A percentile compares a stretch with the other conserved stretches of the same genome.
Conservation (phyloP, 768 basidiomycete genomes). For the Wakefieldia striispora region DNA sequence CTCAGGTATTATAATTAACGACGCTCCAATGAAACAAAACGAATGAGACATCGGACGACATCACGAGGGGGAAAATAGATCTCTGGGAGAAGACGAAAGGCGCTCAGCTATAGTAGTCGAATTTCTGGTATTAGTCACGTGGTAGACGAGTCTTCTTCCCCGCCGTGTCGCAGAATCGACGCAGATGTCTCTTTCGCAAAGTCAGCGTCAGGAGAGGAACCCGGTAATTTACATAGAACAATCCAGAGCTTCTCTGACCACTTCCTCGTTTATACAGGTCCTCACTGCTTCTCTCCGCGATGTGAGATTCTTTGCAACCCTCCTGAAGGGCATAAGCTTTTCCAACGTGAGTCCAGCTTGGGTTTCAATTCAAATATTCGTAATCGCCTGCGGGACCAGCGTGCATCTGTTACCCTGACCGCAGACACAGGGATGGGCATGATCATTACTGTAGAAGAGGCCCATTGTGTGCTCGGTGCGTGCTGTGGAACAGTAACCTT, state of each 20-base stretch:
- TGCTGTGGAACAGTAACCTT: slow-evolving; percentile 7
- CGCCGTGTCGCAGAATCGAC: no score
- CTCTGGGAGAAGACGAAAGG: no score
- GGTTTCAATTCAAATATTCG: slow-evolving; percentile 8
- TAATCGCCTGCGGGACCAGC: slow-evolving; percentile 38
- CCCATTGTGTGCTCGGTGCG: slow-evolving; percentile 74
- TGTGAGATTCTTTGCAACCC: slow-evolving; percentile 73
- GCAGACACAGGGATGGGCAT: slow-evolving; percentile 68
- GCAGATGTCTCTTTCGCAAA: slow-evolving; percentile 14
- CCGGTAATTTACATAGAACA: slow-evolving; percentile 16
- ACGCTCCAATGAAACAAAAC: no score
- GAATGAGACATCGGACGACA: no score
- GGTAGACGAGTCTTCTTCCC: no score
- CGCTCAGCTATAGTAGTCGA: no score
- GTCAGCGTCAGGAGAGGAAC: slow-evolving; percentile 19
- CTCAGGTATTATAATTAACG: no score
- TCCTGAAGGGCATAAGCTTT: slow-evolving; percentile 83
- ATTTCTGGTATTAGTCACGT: no score
- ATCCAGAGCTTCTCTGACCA: slow-evolving; percentile 3
- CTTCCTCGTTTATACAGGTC: slow-evolving; percentile 36
- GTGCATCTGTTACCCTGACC: slow-evolving; percentile 73
- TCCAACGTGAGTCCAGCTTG: slow-evolving; percentile 54
- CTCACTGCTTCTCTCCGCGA: slow-evolving; percentile 74
- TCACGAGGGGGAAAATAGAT: no score
- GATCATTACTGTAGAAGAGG: slow-evolving; percentile 81